Base-by-base conservation (phyloP, 768 basidiomycete species). In the Holtermanniella nyarrowii region DNA sequence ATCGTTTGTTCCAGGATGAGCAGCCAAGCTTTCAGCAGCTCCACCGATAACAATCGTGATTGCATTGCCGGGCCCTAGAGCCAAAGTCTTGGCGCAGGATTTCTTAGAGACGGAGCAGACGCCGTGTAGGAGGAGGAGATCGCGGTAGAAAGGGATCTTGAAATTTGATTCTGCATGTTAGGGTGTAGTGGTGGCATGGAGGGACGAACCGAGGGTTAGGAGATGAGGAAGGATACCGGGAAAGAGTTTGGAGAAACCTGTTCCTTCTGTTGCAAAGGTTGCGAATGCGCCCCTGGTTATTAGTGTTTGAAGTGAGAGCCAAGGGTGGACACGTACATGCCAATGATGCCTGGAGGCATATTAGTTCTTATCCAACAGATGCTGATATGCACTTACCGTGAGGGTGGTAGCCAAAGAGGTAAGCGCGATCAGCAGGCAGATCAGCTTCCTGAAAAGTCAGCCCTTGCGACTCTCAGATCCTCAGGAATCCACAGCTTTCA, bases 381-480 rank as follows among this genome's bases (percentile, higher is more conserved):
- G 31, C 31, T 37, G 31, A 7, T 16, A 26, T 41, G 50, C 43
- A 67, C 79, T 26, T 54, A 83, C 91, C 95, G 72, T 99, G 95
- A 16, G 95, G 95, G 72, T 99, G 95, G 72, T 96, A 96, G 5
- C 93, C 95, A 72, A 99, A 99, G 13, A 99, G 79, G 73, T 99
- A 99, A 18, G 87, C 84, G 56, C 90, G 76, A 69, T 95, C 88
- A 11, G 93, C 76, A 0, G 93, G 89, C 21, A 99, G 77, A 58
- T 93, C 87, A 27, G 81, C 83, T 73, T 88, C 89, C 89, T 91
- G 61, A 26, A 52, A 44, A 42, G 24, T 31, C 22, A 61, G 26
- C 25, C 31, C n/a, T n/a, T 12, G 44, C n/a, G 39, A 20, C 26
- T 14, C n/a, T 22, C 20, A 10, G 0, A 24, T 25, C 14, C 20